Conservation (phyloP, 2,329 filamentous ascomycete species). For the Cladophialophora immunda region DNA sequence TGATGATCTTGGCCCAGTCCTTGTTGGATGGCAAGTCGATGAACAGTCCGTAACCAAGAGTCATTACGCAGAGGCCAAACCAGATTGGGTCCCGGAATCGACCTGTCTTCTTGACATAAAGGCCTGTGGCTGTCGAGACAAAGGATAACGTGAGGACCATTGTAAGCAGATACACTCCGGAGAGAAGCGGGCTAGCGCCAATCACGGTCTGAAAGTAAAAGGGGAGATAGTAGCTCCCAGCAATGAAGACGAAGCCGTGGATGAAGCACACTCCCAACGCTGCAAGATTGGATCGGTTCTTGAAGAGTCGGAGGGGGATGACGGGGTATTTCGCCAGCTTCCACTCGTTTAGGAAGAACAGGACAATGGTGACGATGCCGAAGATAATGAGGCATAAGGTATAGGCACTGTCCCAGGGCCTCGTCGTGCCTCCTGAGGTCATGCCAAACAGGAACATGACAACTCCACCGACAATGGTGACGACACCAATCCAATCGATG, state of each 20-base stretch:
- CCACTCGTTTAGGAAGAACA: slow-evolving; percentile 68
- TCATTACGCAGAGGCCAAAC: slow-evolving; percentile 65
- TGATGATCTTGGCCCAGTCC: slow-evolving; percentile 59
- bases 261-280: slow-evolving; percentile 72
- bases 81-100: slow-evolving; percentile 70
- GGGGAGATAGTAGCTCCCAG: slow-evolving; percentile 80
- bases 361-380: slow-evolving; percentile 52
- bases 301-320: slow-evolving; percentile 63
- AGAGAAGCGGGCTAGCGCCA: slow-evolving; percentile 72
- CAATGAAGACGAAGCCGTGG: slow-evolving; percentile 81
- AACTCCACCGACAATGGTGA: slow-evolving; percentile 70
- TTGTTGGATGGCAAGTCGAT: slow-evolving; percentile 65
- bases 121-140: slow-evolving; percentile 66
- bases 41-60: slow-evolving; percentile 72
- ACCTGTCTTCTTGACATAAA: slow-evolving; percentile 78
- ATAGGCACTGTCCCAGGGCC: slow-evolving; percentile 60
- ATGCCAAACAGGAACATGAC: slow-evolving; percentile 76
- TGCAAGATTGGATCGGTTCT: slow-evolving; percentile 55
- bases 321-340: slow-evolving; percentile 69
- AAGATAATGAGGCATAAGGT: slow-evolving; percentile 61
- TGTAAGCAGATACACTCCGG: slow-evolving; percentile 78
- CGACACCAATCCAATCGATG: slow-evolving; percentile 70
- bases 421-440: slow-evolving; percentile 71
- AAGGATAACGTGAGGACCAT: slow-evolving; percentile 73
- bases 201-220: slow-evolving; percentile 85